Conservation (phyloP, 768 basidiomycete genomes). For the Leccinellum albellum region DNA sequence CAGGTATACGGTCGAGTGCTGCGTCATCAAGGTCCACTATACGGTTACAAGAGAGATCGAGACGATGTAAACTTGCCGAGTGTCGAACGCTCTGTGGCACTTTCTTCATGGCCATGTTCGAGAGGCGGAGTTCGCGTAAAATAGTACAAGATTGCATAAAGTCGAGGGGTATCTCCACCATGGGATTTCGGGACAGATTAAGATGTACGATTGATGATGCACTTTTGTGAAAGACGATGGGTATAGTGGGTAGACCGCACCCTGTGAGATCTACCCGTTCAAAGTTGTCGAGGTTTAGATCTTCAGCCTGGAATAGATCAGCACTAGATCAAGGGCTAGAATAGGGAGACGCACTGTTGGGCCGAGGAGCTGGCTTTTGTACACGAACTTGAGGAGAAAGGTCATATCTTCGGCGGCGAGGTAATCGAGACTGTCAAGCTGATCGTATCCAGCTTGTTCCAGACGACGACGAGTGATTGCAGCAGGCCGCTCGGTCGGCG, state of each 20-base stretch:
- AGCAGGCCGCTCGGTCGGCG: slow-evolving; percentile 77
- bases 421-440: slow-evolving; percentile 72
- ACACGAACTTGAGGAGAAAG: slow-evolving; percentile 87
- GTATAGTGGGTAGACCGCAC: slow-evolving; percentile 80
- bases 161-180: slow-evolving; percentile 94
- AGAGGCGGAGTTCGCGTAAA: slow-evolving; percentile 81
- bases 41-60: slow-evolving; percentile 90
- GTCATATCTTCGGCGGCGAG: slow-evolving; percentile 75
- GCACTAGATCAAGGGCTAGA: background rate
- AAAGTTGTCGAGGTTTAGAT: slow-evolving; percentile 64
- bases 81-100: slow-evolving; percentile 83
- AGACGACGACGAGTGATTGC: slow-evolving; percentile 79
- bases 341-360: slow-evolving; percentile 46
- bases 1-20: slow-evolving; percentile 69
- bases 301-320: slow-evolving; percentile 56
- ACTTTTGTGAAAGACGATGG: slow-evolving; percentile 78
- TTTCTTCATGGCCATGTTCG: slow-evolving; percentile 92
- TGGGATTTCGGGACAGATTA: slow-evolving; percentile 89
- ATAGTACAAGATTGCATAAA: slow-evolving; percentile 87
- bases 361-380: slow-evolving; percentile 71
- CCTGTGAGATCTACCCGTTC: slow-evolving; percentile 80
- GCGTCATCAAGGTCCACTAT: slow-evolving; percentile 88
- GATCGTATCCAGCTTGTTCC: slow-evolving; percentile 86
- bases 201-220: slow-evolving; percentile 82
- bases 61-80: slow-evolving; percentile 64